Evolutionary conservation across 495 filamentous ascomycete species (phyloP).

Genomic region (Peziza echinospora): DNA sequence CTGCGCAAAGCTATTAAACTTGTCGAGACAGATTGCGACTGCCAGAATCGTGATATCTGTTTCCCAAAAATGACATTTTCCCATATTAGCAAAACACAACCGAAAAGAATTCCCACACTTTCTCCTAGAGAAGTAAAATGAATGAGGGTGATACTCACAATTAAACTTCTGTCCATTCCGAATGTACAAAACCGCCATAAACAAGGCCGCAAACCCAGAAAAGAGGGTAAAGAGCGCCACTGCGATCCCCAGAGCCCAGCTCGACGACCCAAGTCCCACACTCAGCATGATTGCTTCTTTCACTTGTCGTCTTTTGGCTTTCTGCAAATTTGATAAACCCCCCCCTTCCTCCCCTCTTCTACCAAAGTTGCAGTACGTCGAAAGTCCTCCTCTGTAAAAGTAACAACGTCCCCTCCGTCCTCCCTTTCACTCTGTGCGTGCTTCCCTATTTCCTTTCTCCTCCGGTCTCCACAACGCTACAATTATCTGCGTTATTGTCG

Average conservation of each 20-base stretch:
- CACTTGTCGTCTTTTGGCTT: background rate
- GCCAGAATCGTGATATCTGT: constrained; percentile 11
- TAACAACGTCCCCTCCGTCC: background rate
- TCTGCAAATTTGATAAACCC: background rate
- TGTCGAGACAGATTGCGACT: constrained; percentile 5
- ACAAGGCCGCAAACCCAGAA: constrained; percentile 5
- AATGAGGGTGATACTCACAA: constrained; percentile 2
- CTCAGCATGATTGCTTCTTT: constrained; percentile 1
- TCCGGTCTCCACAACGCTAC: too few relatives aligned
- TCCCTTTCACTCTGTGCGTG: background rate
- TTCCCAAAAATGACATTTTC: background rate
- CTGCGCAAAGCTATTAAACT: constrained; percentile 9
- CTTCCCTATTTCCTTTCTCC: background rate
- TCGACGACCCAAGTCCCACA: constrained; percentile 8
- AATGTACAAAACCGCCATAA: constrained; percentile 7
- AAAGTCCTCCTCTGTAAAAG: background rate
- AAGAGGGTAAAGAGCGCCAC: constrained; percentile 9
- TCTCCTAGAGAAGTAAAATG: background rate
- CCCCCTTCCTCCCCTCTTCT: background rate
- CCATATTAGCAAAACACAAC: background rate
- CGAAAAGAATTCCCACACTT: background rate
- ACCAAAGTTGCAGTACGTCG: background rate
- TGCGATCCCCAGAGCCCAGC: constrained; percentile 12
- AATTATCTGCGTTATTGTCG: too few relatives aligned
- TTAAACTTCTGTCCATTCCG: constrained; percentile 7